phyloP scores from a whole-genome alignment of 768 basidiomycete genomes.

The Russula sp. region DNA sequence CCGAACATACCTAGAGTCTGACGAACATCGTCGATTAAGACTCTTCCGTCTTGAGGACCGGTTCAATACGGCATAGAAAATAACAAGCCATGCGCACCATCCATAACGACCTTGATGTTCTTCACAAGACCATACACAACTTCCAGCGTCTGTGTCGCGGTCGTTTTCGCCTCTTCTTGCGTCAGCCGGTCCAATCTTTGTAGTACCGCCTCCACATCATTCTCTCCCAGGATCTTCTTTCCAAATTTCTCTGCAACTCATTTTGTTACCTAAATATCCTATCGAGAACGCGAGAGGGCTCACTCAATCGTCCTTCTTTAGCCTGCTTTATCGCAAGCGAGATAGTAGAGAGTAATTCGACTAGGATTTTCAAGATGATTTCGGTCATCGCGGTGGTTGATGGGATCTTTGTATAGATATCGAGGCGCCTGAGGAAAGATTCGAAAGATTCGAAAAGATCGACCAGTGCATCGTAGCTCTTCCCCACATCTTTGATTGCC shows the following conservation, averaged over 20 bases:
- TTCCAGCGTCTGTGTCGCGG: neutral
- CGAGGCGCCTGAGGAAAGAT: neutral
- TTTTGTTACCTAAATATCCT: neutral
- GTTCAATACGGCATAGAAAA: neutral
- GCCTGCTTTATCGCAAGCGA: neutral
- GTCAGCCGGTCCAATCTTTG: neutral
- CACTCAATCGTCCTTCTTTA: neutral
- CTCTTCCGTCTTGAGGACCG: neutral
- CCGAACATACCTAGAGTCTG: neutral
- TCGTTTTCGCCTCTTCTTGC: neutral
- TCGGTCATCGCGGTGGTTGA: neutral
- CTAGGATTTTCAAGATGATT: neutral
- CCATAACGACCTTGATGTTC: slow-evolving; percentile 1
- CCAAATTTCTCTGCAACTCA: too few species aligned
- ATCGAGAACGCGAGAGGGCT: neutral
- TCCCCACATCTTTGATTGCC: neutral
- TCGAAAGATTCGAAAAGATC: slow-evolving; percentile 1
- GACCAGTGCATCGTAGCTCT: neutral
- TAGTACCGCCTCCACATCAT: too few species aligned
- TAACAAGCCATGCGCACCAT: neutral
- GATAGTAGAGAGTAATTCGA: neutral
- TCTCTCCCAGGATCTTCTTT: too few species aligned
- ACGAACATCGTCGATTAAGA: neutral
- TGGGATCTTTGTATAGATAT: neutral
- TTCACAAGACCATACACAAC: neutral